Conservation (phyloP, 495 filamentous ascomycete genomes). For the Chaetomium cochliodes region DNA sequence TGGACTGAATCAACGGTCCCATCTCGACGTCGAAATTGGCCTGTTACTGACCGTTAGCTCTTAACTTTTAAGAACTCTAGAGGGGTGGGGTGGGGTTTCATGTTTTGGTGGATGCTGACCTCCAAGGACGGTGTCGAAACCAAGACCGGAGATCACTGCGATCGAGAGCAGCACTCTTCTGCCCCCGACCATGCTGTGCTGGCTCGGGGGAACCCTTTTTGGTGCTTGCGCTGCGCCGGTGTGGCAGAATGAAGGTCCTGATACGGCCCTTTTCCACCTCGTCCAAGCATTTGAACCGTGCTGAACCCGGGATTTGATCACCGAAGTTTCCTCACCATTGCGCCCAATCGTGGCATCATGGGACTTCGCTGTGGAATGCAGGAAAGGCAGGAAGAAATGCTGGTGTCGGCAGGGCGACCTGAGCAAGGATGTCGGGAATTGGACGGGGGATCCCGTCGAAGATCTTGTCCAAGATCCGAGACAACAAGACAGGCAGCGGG, state of each 20-base stretch:
- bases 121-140: conserved; percentile 31
- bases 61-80: too few relatives aligned
- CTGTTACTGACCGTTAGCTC: conserved; percentile 14
- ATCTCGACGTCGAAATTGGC: conserved; percentile 18
- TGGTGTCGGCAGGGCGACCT: conserved; percentile 7
- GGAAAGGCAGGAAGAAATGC: conserved; percentile 3
- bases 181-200: conserved; percentile 33
- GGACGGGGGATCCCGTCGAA: conserved; percentile 17
- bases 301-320: conserved; percentile 16
- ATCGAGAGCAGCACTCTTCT: conserved; percentile 33
- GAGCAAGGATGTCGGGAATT: conserved; percentile 17
- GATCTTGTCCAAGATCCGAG: conserved; percentile 22
- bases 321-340: conserved; percentile 27
- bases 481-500: conserved; percentile 14
- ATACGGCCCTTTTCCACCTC: conserved; percentile 18
- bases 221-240: conserved; percentile 14
- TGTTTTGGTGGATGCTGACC: conserved; percentile 24
- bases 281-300: conserved; percentile 20
- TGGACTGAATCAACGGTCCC: conserved; percentile 9
- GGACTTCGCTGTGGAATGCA: not conserved
- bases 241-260: conserved; percentile 6
- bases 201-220: conserved; percentile 10
- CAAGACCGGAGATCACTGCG: conserved; percentile 33
- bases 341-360: conserved; percentile 21
- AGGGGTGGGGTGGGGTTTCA: not conserved